phyloP scores from a whole-genome alignment of 2,329 filamentous ascomycete species.

The Aspergillaceae sp. region DNA sequence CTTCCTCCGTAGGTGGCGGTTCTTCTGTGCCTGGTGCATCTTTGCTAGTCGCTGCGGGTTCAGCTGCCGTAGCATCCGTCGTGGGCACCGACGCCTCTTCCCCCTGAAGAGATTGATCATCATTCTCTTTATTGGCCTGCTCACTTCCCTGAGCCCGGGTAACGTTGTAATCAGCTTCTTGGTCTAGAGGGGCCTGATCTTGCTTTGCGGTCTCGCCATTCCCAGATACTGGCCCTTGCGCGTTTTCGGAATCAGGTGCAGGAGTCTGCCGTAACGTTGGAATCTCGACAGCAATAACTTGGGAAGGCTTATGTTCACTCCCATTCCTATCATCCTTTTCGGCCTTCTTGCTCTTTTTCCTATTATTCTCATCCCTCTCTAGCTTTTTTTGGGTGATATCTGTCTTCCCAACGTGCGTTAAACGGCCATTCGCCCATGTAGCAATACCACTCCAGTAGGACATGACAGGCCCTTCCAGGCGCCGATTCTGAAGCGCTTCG shows the following conservation, averaged over 20 bases:
- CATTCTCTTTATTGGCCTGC: not conserved
- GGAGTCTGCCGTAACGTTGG: slow-evolving; percentile 3
- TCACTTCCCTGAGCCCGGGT: not conserved
- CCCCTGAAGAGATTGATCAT: not conserved
- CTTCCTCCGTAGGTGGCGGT: not conserved
- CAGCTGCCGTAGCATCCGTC: not conserved
- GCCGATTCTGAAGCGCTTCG: slow-evolving; percentile 78
- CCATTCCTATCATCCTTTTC: slow-evolving; percentile 20
- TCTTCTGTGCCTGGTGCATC: slow-evolving; percentile 1
- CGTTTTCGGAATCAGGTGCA: slow-evolving; percentile 3
- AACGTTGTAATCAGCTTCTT: not conserved
- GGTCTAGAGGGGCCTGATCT: slow-evolving; percentile 1
- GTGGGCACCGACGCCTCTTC: not conserved
- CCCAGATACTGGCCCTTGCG: slow-evolving; percentile 5
- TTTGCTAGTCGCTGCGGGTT: not conserved
- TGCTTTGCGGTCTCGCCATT: slow-evolving; percentile 6
- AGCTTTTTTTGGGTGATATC: slow-evolving; percentile 33
- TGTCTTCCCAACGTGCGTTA: slow-evolving; percentile 61
- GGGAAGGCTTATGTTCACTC: slow-evolving; percentile 11
- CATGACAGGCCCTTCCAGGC: slow-evolving; percentile 78
- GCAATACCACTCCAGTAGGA: slow-evolving; percentile 91
- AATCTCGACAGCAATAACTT: slow-evolving; percentile 1
- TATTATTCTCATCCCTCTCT: slow-evolving; percentile 42
- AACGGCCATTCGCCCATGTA: slow-evolving; percentile 66
- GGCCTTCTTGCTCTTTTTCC: slow-evolving; percentile 25